These are phyloP conservation scores for Theobroma cacao DNA, from an alignment of 345 rosid genomes.

Conservation along the genomic window DNA sequence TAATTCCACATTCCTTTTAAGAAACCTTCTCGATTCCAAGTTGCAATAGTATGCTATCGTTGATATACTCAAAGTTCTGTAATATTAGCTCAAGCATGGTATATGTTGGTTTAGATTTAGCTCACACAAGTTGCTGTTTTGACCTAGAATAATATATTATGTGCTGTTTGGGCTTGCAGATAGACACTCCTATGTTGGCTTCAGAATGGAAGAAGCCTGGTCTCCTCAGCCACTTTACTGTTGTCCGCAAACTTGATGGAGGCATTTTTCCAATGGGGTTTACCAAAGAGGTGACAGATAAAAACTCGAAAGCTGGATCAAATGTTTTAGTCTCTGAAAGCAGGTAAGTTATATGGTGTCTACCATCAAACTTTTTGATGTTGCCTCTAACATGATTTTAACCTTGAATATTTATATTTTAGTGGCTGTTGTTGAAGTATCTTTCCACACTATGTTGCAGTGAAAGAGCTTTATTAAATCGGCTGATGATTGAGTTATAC, in stretches of 20 bases:
- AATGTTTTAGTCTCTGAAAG: conserved; percentile 70
- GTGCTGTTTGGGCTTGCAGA: conserved; percentile 50
- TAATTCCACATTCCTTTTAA: background rate
- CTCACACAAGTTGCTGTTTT: conserved; percentile 7
- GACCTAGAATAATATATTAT: conserved; percentile 11
- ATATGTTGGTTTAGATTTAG: background rate
- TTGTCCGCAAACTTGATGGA: conserved; percentile 91
- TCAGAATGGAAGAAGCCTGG: conserved; percentile 88
- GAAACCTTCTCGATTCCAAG: background rate
- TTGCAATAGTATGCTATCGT: background rate
- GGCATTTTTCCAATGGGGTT: conserved; percentile 96
- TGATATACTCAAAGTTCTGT: background rate
- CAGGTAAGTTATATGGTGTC: conserved; percentile 47
- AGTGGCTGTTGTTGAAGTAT: conserved; percentile 1
- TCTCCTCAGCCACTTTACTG: conserved; percentile 77
- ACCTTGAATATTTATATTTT: background rate
- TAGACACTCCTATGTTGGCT: conserved; percentile 87
- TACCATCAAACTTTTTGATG: background rate
- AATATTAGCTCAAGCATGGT: background rate
- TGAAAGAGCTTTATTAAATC: conserved; percentile 89
- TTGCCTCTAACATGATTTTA: conserved; percentile 11
- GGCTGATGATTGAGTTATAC: conserved; percentile 81
- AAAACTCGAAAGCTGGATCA: conserved; percentile 77
- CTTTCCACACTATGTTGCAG: conserved; percentile 44
- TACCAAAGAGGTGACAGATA: conserved; percentile 74